phyloP scores from a whole-genome alignment of 2,329 filamentous ascomycete genomes.

The Pleomassaria siparia region DNA sequence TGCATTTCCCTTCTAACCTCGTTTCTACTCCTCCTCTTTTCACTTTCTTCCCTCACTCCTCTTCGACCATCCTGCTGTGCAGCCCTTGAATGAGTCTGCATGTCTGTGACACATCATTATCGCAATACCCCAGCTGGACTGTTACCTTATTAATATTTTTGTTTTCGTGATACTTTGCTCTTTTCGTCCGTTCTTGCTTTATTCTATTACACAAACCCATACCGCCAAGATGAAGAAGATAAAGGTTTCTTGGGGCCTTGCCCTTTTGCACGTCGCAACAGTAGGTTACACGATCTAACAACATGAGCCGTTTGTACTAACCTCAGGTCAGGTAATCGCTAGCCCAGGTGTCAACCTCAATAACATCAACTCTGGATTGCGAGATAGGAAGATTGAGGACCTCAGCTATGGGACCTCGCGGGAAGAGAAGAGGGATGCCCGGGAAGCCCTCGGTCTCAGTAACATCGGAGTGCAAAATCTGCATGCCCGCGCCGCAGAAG shows the following conservation, averaged over 20 bases:
- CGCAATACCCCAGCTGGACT: conserved; percentile 38
- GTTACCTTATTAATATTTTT: conserved; percentile 34
- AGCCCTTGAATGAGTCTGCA: conserved; percentile 38
- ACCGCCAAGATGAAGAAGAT: conserved; percentile 33
- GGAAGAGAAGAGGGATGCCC: conserved; percentile 13
- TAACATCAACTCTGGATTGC: conserved; percentile 22
- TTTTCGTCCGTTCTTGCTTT: conserved; percentile 3
- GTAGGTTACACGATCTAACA: conserved; percentile 21
- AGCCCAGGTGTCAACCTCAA: conserved; percentile 30
- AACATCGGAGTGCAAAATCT: conserved; percentile 11
- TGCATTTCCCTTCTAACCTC: too few species aligned
- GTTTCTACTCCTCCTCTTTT: conserved; percentile 24
- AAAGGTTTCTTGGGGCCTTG: conserved; percentile 23
- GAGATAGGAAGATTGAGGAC: conserved; percentile 28
- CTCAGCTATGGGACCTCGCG: conserved; percentile 17
- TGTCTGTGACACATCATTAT: conserved; percentile 31
- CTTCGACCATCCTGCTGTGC: conserved; percentile 39
- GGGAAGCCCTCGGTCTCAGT: conserved; percentile 15
- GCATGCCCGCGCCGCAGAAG: not conserved
- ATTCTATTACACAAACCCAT: conserved; percentile 3
- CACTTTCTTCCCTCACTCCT: conserved; percentile 16
- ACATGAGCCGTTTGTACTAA: conserved; percentile 16
- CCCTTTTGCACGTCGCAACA: conserved; percentile 30
- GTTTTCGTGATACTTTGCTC: not conserved
- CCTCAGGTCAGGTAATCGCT: conserved; percentile 21